Evolutionary conservation across 2,329 filamentous ascomycete species (phyloP), one percentile per base, ranked within the genome.

Genomic region (Aspergillus sp.): DNA sequence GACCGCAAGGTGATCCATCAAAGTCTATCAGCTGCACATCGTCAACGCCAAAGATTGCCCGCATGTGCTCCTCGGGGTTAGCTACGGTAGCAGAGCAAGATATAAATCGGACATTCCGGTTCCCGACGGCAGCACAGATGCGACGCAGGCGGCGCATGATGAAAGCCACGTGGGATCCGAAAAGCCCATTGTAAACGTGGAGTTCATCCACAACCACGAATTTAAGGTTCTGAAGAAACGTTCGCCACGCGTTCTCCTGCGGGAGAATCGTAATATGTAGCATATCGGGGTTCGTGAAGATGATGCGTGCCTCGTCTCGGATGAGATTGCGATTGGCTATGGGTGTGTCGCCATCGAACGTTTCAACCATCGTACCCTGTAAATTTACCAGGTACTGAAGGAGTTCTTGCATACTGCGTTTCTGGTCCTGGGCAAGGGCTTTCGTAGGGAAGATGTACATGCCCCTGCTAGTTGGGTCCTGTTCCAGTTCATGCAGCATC

Each of bases 381-480:
- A 98, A 75, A 0, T 86, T 87, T 1, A 88, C 84, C 82, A 99
- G 90, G 66, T 89, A 96, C 1, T 83, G 78, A 60, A 98, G 79
- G 70, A 98, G 83, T 53, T 96, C 91, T 67, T 90, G 90, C 71
- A 99, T 79, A 64, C 92, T 96, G 64, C 92, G 84, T 65, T 88
- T 87, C 73, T 99, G 95, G 73, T 99, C 95, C 72, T 99, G 95
- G 0, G 95, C 93, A 15, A 99, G 78, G 1, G 95, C 95, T 75
- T 99, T 99, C 0, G 95, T 99, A 0, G 95, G 95, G 60, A 99
- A 99, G 37, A 99, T 96, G 71, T 97, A 98, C 87, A 99, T 91
- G 2, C 95, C 95, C 66, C 95, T 82, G 8, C 90, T 90, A 56
- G 87, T 81, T 2, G 75, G 78, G 67, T 98, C 89, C 52, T 85